Percentiles rank a stretch among this genome's conserved stretches.
Conservation (phyloP, 208 protist genomes). For the Vickermania spadyakhi region DNA sequence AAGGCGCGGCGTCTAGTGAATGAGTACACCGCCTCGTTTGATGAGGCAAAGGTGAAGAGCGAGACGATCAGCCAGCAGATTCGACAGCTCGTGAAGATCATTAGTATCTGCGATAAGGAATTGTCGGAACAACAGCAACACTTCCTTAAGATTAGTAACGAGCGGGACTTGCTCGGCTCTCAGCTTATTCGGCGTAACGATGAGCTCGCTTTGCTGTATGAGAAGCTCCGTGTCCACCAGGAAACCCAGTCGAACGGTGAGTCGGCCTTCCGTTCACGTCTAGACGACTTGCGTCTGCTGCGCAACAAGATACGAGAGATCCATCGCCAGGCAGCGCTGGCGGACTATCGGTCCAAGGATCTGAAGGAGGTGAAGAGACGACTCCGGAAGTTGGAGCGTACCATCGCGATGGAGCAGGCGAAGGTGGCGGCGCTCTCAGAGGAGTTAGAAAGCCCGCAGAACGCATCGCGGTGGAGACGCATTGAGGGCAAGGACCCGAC, state of each 20-base stretch:
- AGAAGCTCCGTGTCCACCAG: constrained; percentile 97
- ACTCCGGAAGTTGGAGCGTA: constrained; percentile 31
- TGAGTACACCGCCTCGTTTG: constrained; percentile 44
- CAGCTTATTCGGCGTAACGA: constrained; percentile 98
- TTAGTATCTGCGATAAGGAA: constrained; percentile 90
- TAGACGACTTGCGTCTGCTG: constrained; percentile 67
- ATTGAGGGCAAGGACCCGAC: constrained; percentile 92
- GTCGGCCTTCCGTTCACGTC: constrained; percentile 87
- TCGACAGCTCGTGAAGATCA: constrained; percentile 92
- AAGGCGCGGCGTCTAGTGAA: constrained; percentile 67
- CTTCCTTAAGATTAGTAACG: constrained; percentile 91
- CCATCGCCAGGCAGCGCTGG: constrained; percentile 60
- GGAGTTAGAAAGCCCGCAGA: constrained; percentile 95
- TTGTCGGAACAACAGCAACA: constrained; percentile 87
- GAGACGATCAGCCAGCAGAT: constrained; percentile 78
- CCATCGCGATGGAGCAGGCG: constrained; percentile 52
- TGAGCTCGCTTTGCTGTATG: constrained; percentile 96
- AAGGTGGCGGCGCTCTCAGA: constrained; percentile 91
- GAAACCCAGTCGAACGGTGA: constrained; percentile 91
- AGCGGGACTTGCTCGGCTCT: constrained; percentile 93
- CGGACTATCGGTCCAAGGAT: constrained; percentile 86
- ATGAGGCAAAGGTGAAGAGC: constrained; percentile 33
- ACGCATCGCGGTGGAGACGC: constrained; percentile 84
- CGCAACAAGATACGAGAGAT: constrained; percentile 82
- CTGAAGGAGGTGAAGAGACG: constrained; percentile 34